Evolutionary conservation across 2,329 filamentous ascomycete genomes (phyloP), one percentile per base, ranked within the genome.

Genomic region (Polytolypa hystricis): DNA sequence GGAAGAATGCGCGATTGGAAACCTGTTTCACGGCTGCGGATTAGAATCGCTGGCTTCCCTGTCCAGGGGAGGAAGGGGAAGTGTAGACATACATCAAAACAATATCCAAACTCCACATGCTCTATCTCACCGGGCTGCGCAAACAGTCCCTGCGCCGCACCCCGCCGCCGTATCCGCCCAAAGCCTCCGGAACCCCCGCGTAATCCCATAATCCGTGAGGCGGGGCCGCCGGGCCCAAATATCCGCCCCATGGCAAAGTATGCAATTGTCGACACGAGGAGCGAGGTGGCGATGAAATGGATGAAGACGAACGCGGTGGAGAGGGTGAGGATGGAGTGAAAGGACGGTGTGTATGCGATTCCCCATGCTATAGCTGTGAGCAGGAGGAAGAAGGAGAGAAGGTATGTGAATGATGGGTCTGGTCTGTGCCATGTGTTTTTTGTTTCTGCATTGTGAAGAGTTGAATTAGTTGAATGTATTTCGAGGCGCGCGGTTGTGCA

Each of bases 381-480:
- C 29, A 69, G 59, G 25, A 81, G 69, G 61, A 81, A 80, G 59
- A 79, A 73, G 42, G 74, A 76, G 43, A 81, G 70, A 14, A 81
- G 71, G 55, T 81, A 80, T 45, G 77, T 77, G 54, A 81, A 81
- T 15, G 77, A 79, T 2, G 77, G 77, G 48, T 81, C 77, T 23
- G 77, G 74, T 38, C 75, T 71, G 51, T 81, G 77, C 69, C 77
- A 81, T 44, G 75, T 78, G 53, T 80, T 79, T 56, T 79, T 78
- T 26, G 77, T 80, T 69, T 81, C 71, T 77, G 42, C 33, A 36
- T 12, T 12, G 33, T 38, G 42, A 48, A 33, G 47, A 37, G 36
- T 20, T 15, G 20, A 14, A 14, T 17, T 14, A 30, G 19, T 31
- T 17, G 21, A 27, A 28, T 15, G 32, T 17, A n/a, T n/a, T n/a